Conservation (phyloP, 352 stramenopile species). For the Phytopythium aichiense region DNA sequence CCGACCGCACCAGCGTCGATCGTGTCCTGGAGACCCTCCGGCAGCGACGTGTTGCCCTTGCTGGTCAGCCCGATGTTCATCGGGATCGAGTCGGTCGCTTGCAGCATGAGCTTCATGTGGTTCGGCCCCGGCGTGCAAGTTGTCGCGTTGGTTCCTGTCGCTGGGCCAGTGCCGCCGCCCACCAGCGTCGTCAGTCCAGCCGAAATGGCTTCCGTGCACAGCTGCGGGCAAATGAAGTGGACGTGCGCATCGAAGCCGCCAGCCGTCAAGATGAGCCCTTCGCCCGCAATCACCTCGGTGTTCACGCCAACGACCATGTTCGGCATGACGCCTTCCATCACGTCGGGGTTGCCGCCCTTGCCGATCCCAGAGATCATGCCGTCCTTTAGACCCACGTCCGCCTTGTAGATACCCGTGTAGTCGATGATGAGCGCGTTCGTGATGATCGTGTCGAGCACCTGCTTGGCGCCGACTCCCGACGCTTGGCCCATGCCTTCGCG, state of each 20-base stretch:
- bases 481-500: constrained; percentile 80
- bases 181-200: constrained; percentile 92
- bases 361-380: constrained; percentile 93
- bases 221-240: constrained; percentile 96
- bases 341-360: constrained; percentile 97
- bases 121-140: constrained; percentile 95
- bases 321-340: constrained; percentile 90
- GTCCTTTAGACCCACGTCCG: constrained; percentile 94
- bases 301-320: constrained; percentile 89
- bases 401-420: constrained; percentile 94
- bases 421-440: constrained; percentile 97
- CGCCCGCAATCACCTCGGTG: constrained; percentile 95
- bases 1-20: constrained; percentile 90
- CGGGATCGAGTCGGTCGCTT: constrained; percentile 89
- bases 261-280: constrained; percentile 95
- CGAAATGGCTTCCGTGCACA: constrained; percentile 91
- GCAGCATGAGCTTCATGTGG: constrained; percentile 96
- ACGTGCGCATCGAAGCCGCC: constrained; percentile 96
- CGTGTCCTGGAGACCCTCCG: constrained; percentile 85
- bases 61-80: constrained; percentile 98
- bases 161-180: constrained; percentile 90
- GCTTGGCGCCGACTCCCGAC: constrained; percentile 28
- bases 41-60: constrained; percentile 93
- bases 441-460: constrained; percentile 95
- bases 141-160: constrained; percentile 93